These are phyloP conservation scores for Falciphora oryzae DNA, from an alignment of 2,329 filamentous ascomycete species.

Conservation along the genomic window DNA sequence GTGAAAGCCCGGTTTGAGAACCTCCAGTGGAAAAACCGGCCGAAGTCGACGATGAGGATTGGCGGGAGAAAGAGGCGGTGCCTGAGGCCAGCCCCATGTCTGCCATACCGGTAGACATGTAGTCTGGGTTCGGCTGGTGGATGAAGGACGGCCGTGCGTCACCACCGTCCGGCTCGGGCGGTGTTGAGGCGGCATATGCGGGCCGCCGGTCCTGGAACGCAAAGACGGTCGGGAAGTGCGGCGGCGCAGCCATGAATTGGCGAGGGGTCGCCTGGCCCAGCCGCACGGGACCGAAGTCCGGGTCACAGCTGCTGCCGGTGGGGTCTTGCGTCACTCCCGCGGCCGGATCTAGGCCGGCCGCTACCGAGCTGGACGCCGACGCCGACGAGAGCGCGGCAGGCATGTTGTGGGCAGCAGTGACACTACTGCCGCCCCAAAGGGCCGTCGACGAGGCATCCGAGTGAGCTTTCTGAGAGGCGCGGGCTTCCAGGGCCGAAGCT, in stretches of 20 bases:
- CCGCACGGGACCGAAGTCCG: not conserved
- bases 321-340: not conserved
- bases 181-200: conserved; percentile 27
- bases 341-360: not conserved
- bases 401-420: not conserved
- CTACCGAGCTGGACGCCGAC: not conserved
- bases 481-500: not conserved
- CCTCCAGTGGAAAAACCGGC: conserved; percentile 15
- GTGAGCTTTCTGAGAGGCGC: not conserved
- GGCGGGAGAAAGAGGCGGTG: not conserved
- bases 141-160: conserved; percentile 30
- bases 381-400: not conserved
- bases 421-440: not conserved
- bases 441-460: conserved; percentile 6
- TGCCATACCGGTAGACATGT: conserved; percentile 20
- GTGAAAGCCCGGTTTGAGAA: not conserved
- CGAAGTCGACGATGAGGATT: conserved; percentile 25
- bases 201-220: conserved; percentile 35
- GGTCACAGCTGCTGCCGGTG: not conserved
- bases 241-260: not conserved
- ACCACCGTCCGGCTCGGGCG: conserved; percentile 26
- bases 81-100: not conserved
- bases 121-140: conserved; percentile 45
- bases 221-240: conserved; percentile 30
- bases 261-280: not conserved